Evolutionary conservation across 2,329 filamentous ascomycete genomes (phyloP).

Genomic region (Bimuria novae-zelandiae): DNA sequence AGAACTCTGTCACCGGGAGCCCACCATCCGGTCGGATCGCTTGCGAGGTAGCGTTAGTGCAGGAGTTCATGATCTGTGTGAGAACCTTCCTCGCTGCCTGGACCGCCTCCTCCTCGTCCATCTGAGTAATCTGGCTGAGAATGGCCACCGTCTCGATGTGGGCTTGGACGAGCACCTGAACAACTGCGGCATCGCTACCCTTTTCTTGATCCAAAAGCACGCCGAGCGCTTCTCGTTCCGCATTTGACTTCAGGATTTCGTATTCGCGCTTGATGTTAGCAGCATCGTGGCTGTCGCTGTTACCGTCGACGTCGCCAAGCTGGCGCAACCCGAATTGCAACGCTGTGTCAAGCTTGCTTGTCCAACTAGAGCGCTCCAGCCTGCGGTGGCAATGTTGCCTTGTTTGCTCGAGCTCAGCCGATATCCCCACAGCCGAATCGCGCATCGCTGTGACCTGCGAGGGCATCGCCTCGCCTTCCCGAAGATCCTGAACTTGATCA

Average conservation of each 20-base stretch:
- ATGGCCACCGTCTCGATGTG: slow-evolving; percentile 91
- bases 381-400: slow-evolving; percentile 88
- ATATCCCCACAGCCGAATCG: slow-evolving; percentile 85
- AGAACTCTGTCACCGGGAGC: slow-evolving; percentile 64
- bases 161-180: slow-evolving; percentile 83
- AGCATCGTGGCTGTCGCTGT: slow-evolving; percentile 68
- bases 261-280: slow-evolving; percentile 78
- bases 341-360: slow-evolving; percentile 83
- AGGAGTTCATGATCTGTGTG: slow-evolving; percentile 75
- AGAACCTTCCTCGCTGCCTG: slow-evolving; percentile 78
- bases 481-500: slow-evolving; percentile 75
- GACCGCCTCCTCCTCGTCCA: slow-evolving; percentile 84
- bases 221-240: slow-evolving; percentile 76
- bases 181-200: slow-evolving; percentile 72
- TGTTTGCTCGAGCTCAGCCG: slow-evolving; percentile 87
- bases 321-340: slow-evolving; percentile 83
- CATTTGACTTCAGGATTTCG: slow-evolving; percentile 81
- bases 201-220: slow-evolving; percentile 85
- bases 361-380: slow-evolving; percentile 81
- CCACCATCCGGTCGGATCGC: slow-evolving; percentile 88
- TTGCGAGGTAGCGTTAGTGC: slow-evolving; percentile 74
- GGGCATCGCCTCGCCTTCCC: slow-evolving; percentile 70
- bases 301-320: slow-evolving; percentile 70
- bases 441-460: slow-evolving; percentile 69
- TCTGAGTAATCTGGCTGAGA: slow-evolving; percentile 77